Evolutionary conservation across 352 stramenopile genomes (phyloP), one percentile per base, ranked within the genome.

Genomic region (Pythium insidiosum): DNA sequence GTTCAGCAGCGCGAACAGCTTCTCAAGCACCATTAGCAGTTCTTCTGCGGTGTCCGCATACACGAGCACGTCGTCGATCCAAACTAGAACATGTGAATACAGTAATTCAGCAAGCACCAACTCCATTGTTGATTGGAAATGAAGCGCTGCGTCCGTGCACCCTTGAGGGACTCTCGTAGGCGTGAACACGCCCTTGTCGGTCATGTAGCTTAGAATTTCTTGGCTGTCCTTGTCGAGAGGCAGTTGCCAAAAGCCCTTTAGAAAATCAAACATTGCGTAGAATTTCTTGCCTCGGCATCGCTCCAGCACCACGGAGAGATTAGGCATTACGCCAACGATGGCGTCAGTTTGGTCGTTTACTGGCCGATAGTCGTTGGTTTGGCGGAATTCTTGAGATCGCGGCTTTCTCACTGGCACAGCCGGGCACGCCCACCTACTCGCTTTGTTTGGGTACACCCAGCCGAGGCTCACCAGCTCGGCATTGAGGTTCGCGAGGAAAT

Each of bases 281-380:
- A 29, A 50, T 15, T 37, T 50, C 13, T 46, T 50, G 19, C 49
- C 49, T 35, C n/a, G 29, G 16, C 33, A 44, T 20, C 35, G 25
- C 25, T 56, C 41, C 1, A 50, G 26, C 6, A 47, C 36, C 11
- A 56, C 41, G 19, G 50, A n/a, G 11, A 66, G 37, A 35, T 58
- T 56, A 11, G 58, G 57, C 58, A 59, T 66, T 6, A 61, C 29
- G 6, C 58, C 55, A 1, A 53, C 44, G 11, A 69, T 60, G 4
- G 58, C 23, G 12, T 66, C 52, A 0, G 37, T 53, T 11, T 41
- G 20, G 0, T 18, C 33, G 25, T 65, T 65, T 19, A 58, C 23
- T 6, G 57, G 52, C 19, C 49, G 44, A 40, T 58, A 66, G 25
- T 66, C 57, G 20, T 54, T 49, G 5, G 52, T 54, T 19, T 66